Base-by-base conservation (phyloP, 768 basidiomycete species). In the Termitomyces sp. region DNA sequence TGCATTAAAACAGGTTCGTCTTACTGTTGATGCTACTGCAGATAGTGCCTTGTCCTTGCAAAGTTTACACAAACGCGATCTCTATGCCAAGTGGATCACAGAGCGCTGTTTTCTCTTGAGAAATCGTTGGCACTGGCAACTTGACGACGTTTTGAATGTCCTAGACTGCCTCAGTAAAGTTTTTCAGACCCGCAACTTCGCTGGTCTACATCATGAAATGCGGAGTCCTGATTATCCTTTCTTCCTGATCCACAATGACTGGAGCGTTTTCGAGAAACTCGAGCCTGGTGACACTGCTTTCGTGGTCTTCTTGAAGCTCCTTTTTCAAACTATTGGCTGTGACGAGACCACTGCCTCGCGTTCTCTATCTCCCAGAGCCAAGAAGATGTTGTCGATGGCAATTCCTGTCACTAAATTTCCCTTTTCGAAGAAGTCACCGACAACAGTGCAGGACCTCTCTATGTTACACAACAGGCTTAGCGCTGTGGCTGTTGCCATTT, bases 381-480 rank as follows among this genome's bases (percentile, higher is more conserved):
- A 83, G 67, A 89, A 93, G 64, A 72, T 95, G 9, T 72, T 93
- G 44, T 84, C 88, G 8, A 76, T 91, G 26, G 80, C 86, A 6
- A 80, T 87, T 18, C 92, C 94, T 0, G 80, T 93, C 32, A 83
- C 86, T 28, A 76, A 86, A 3, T 79, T 93, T 7, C 78, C 84
- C 1, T 90, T 89, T 73, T 81, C 80, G 3, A 81, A 83, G 44
- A 69, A 71, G 1, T 73, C 68, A 3, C 82, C 82, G 5, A 85
- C 87, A 0, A 73, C 77, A 0, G 61, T 69, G 3, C 75, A 79
- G 36, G 83, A 89, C 40, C 76, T 90, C 2, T 88, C 91, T 0
- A 86, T 86, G 80, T 77, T 96, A 36, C 84, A 88, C 71, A 97
- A 97, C 71, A 85, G 94, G 9, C 85, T 91, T 65, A 84, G 82